Evolutionary conservation across 1,284 basidiomycete genomes (phyloP).

Genomic region (Phellopilus nigrolimitatus): DNA sequence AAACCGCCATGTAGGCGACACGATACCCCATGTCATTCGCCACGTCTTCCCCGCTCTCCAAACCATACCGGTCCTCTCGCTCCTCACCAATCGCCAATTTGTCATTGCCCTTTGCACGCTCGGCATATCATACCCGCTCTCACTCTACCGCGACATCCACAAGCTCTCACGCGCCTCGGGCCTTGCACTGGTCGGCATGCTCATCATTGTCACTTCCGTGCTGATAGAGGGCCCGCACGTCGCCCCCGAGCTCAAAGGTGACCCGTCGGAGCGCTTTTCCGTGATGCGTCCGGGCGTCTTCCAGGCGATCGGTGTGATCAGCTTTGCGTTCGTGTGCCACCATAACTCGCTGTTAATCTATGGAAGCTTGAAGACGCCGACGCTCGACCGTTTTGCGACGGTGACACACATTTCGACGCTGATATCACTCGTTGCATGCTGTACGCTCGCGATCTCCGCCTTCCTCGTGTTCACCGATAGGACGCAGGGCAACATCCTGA

Average conservation of each 20-base stretch:
- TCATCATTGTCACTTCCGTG: slow-evolving; percentile 88
- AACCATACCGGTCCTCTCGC: slow-evolving; percentile 62
- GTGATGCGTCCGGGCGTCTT: slow-evolving; percentile 76
- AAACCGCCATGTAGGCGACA: slow-evolving; percentile 66
- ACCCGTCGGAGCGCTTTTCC: slow-evolving; percentile 64
- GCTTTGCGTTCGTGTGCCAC: slow-evolving; percentile 92
- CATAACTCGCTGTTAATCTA: slow-evolving; percentile 95
- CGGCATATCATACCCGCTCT: slow-evolving; percentile 90
- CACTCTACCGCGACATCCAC: slow-evolving; percentile 95
- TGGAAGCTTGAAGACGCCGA: slow-evolving; percentile 88
- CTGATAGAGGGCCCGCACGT: slow-evolving; percentile 83
- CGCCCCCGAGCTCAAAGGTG: slow-evolving; percentile 75
- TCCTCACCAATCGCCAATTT: slow-evolving; percentile 85
- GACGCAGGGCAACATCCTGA: slow-evolving; percentile 91
- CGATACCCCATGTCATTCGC: slow-evolving; percentile 91
- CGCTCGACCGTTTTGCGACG: slow-evolving; percentile 88
- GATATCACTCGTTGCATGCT: slow-evolving; percentile 77
- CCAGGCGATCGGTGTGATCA: slow-evolving; percentile 92
- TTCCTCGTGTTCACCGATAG: slow-evolving; percentile 93
- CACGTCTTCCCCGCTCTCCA: slow-evolving; percentile 78
- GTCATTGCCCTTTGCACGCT: slow-evolving; percentile 83
- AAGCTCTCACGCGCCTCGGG: slow-evolving; percentile 92
- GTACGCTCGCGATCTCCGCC: slow-evolving; percentile 84
- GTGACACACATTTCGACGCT: slow-evolving; percentile 91
- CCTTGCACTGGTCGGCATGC: slow-evolving; percentile 88